Evolutionary conservation across 2,329 filamentous ascomycete species (phyloP).

Genomic region (Cytospora piceicola): DNA sequence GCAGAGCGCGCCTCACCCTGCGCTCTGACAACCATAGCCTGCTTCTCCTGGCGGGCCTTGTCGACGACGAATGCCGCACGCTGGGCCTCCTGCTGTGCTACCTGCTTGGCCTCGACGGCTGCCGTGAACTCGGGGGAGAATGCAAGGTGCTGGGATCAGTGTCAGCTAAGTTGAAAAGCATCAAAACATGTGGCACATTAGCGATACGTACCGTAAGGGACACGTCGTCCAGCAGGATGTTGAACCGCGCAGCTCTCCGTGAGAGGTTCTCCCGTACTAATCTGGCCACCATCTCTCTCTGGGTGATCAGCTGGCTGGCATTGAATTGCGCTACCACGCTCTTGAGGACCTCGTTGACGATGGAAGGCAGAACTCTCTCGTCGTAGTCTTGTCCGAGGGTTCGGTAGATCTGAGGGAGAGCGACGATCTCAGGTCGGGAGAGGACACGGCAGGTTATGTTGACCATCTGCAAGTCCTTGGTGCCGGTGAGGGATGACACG

Average conservation of each 20-base stretch:
- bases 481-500: slow-evolving; percentile 94
- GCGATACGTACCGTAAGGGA: slow-evolving; percentile 77
- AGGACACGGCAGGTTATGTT: slow-evolving; percentile 99
- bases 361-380: slow-evolving; percentile 93
- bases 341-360: slow-evolving; percentile 98
- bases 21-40: slow-evolving; percentile 96
- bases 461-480: slow-evolving; percentile 99
- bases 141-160: slow-evolving; percentile 61
- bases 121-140: slow-evolving; percentile 77
- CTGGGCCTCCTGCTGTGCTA: slow-evolving; percentile 90
- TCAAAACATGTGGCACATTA: too few species aligned
- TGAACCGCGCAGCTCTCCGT: slow-evolving; percentile 89
- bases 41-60: slow-evolving; percentile 99
- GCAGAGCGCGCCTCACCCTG: slow-evolving; percentile 99
- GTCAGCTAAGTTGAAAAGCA: slow-evolving; percentile 34
- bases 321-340: slow-evolving; percentile 99
- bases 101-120: slow-evolving; percentile 74
- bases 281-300: slow-evolving; percentile 93
- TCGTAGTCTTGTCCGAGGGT: slow-evolving; percentile 96
- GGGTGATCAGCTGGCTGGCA: slow-evolving; percentile 95
- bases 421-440: slow-evolving; percentile 82
- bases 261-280: slow-evolving; percentile 93
- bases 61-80: slow-evolving; percentile 96
- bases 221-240: slow-evolving; percentile 96
- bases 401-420: slow-evolving; percentile 94